Conservation (phyloP, 2,329 filamentous ascomycete species). For the Phyllosticta citriasiana region DNA sequence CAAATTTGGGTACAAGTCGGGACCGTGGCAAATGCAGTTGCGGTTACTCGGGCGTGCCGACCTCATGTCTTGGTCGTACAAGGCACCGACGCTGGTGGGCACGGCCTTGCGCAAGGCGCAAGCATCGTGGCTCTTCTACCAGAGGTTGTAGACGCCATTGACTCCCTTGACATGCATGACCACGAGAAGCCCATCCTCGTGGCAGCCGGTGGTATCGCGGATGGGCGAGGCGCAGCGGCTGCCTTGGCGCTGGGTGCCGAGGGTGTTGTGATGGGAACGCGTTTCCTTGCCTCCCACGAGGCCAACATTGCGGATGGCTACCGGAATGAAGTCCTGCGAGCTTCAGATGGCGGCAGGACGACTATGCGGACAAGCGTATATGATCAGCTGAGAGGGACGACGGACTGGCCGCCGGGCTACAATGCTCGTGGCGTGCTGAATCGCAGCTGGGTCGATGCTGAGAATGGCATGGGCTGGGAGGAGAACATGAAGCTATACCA, state of each 20-base stretch:
- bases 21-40: constrained; percentile 45
- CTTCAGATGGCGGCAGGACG: constrained; percentile 41
- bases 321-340: constrained; percentile 34
- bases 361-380: constrained; percentile 43
- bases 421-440: constrained; percentile 51
- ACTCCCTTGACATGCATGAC: constrained; percentile 13
- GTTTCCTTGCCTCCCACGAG: constrained; percentile 47
- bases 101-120: constrained; percentile 46
- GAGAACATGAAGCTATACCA: constrained; percentile 37
- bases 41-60: constrained; percentile 36
- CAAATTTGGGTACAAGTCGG: constrained; percentile 54
- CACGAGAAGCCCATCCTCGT: constrained; percentile 31
- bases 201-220: constrained; percentile 51
- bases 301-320: constrained; percentile 39
- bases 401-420: constrained; percentile 48
- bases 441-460: constrained; percentile 36
- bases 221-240: constrained; percentile 46
- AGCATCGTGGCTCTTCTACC: constrained; percentile 49
- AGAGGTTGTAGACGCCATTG: constrained; percentile 43
- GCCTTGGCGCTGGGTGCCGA: constrained; percentile 43
- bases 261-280: constrained; percentile 53
- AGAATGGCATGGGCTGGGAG: constrained; percentile 30
- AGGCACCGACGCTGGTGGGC: constrained; percentile 55
- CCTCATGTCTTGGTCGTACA: constrained; percentile 53
- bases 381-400: constrained; percentile 42